Evolutionary conservation across 2,329 filamentous ascomycete genomes (phyloP).

Genomic region (Xylariaceae sp.): DNA sequence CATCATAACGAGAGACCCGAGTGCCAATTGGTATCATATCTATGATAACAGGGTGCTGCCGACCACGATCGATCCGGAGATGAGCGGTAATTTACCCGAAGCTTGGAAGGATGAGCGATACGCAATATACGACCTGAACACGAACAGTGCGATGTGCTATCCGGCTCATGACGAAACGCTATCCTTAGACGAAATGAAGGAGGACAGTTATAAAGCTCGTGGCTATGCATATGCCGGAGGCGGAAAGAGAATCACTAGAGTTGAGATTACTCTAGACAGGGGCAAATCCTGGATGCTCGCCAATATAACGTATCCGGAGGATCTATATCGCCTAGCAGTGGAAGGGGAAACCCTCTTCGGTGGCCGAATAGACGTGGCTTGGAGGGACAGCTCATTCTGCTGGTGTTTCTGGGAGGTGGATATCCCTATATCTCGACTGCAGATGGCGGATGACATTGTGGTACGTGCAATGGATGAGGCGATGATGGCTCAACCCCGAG

Average conservation of each 20-base stretch:
- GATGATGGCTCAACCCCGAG: slow-evolving; percentile 78
- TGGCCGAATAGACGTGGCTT: slow-evolving; percentile 72
- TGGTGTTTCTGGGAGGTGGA: slow-evolving; percentile 89
- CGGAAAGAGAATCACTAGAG: slow-evolving; percentile 73
- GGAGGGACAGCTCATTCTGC: slow-evolving; percentile 77
- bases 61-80: slow-evolving; percentile 78
- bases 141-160: slow-evolving; percentile 76
- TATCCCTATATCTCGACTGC: slow-evolving; percentile 58
- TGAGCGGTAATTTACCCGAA: slow-evolving; percentile 64
- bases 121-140: slow-evolving; percentile 86
- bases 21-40: slow-evolving; percentile 93
- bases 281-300: slow-evolving; percentile 76
- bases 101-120: slow-evolving; percentile 89
- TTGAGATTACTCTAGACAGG: slow-evolving; percentile 78
- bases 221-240: slow-evolving; percentile 90
- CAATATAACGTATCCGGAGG: slow-evolving; percentile 76
- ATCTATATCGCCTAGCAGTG: slow-evolving; percentile 64
- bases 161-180: slow-evolving; percentile 73
- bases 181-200: slow-evolving; percentile 39
- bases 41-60: slow-evolving; percentile 89
- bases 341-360: slow-evolving; percentile 64
- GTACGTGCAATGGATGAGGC: slow-evolving; percentile 86
- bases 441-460: slow-evolving; percentile 64
- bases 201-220: slow-evolving; percentile 56
- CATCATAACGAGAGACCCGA: slow-evolving; percentile 70